These are phyloP conservation scores for Aspergillus pseudotamarii DNA, from an alignment of 2,329 filamentous ascomycete species.

Conservation along the genomic window DNA sequence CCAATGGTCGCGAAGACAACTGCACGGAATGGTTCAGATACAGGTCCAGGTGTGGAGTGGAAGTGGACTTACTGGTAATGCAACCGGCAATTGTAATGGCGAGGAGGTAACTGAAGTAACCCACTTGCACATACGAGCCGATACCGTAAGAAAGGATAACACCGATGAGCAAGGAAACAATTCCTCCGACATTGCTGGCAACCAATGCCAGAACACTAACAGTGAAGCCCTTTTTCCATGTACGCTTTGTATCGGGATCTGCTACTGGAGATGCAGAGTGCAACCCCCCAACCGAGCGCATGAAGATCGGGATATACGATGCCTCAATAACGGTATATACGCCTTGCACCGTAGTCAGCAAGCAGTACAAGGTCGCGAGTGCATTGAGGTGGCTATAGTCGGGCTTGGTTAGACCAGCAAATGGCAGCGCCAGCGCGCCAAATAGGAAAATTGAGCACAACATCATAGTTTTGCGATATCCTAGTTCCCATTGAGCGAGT, in stretches of 20 bases:
- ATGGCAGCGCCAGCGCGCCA: conserved; percentile 14
- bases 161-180: conserved; percentile 16
- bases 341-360: conserved; percentile 19
- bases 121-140: conserved; percentile 13
- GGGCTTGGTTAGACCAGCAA: conserved; percentile 16
- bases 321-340: conserved; percentile 23
- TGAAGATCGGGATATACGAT: conserved; percentile 26
- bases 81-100: conserved; percentile 20
- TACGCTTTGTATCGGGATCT: background rate
- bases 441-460: background rate
- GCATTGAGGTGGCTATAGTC: conserved; percentile 19
- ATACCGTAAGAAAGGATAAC: conserved; percentile 17
- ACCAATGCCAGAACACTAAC: conserved; percentile 18
- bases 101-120: conserved; percentile 17
- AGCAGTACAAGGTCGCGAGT: conserved; percentile 17
- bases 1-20: background rate
- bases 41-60: background rate
- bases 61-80: conserved; percentile 15
- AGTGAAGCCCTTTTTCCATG: conserved; percentile 18
- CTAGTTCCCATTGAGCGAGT: background rate
- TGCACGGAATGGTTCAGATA: background rate
- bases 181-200: conserved; percentile 15
- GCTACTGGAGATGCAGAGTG: background rate
- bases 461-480: background rate
- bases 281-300: conserved; percentile 21